A percentile compares a stretch with the other conserved stretches of the same genome.
phyloP scores from a whole-genome alignment of 805 yeast genomes.

The Pichia kluyveri region DNA sequence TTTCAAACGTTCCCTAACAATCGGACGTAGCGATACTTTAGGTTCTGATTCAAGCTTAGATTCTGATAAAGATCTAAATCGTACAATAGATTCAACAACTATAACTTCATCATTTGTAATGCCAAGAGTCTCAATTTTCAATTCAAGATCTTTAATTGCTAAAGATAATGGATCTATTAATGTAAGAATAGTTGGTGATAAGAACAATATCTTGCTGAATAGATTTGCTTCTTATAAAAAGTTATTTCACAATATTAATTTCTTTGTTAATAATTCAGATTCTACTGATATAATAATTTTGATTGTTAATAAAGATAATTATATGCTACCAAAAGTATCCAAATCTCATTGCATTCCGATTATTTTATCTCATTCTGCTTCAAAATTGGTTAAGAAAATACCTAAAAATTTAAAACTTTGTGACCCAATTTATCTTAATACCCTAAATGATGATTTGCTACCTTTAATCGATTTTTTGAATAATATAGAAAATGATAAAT shows the following conservation, averaged over 20 bases:
- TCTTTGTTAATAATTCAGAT: slow-evolving; percentile 11
- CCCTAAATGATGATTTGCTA: slow-evolving; percentile 24
- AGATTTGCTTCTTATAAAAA: slow-evolving; percentile 22
- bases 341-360: slow-evolving; percentile 8
- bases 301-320: slow-evolving; percentile 22
- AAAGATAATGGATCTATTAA: slow-evolving; percentile 5
- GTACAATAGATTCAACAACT: slow-evolving; percentile 21
- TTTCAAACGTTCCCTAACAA: too few relatives aligned
- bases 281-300: slow-evolving; percentile 21
- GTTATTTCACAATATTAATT: slow-evolving; percentile 20
- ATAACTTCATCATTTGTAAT: slow-evolving; percentile 28
- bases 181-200: slow-evolving; percentile 22
- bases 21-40: too few relatives aligned
- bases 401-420: slow-evolving; percentile 22
- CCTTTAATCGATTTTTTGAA: slow-evolving; percentile 24
- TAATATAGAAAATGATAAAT: slow-evolving; percentile 15
- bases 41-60: slow-evolving; percentile 13
- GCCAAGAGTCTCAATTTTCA: slow-evolving; percentile 26
- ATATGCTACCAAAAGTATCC: slow-evolving; percentile 17
- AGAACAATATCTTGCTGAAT: slow-evolving; percentile 13
- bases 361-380: background rate
- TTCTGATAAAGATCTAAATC: slow-evolving; percentile 14
- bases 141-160: background rate
- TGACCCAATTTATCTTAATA: slow-evolving; percentile 22
- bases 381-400: slow-evolving; percentile 3